Evolutionary conservation across 2,329 filamentous ascomycete species (phyloP), one percentile per base, ranked within the genome.

Genomic region (Metarhizium robertsii): DNA sequence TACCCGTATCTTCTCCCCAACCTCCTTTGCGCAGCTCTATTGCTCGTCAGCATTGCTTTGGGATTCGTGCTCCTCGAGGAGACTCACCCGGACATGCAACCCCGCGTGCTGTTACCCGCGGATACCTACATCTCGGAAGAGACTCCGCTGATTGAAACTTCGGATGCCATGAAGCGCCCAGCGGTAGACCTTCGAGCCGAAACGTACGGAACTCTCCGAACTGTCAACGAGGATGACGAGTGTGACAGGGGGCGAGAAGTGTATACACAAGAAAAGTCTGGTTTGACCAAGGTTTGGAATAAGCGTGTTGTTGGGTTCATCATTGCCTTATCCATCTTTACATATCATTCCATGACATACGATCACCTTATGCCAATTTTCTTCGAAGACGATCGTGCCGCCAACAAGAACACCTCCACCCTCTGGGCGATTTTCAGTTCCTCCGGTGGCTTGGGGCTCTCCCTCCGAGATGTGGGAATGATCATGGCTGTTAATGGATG

Each of bases 341-440:
- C 90, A 4, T 95, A 95, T 68, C 92, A 96, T 71, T 90, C 87
- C 42, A 96, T 96, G 91, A 91, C 88, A 0, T 96, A 90, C 71
- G 92, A 96, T 66, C 89, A 95, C 67, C 79, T 96, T 1, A 78
- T 96, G 54, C 92, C 92, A 7, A 96, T 96, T 57, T 96, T 96
- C 72, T 83, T 96, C 53, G 91, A 96, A 68, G 91, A 96, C 63
- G 79, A 84, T 45, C 79, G 71, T 59, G 66, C 74, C 49, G 69
- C 73, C 46, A 67, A 73, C 6, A 60, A 71, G 29, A 58, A 69
- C 46, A 62, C 61, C n/a, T 45, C 61, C 50, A 58, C 61, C 52
- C 56, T 64, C n/a, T 64, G 66, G 46, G 78, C 71, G 61, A 73
- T 68, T 2, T 74, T 88, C 45, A 78, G 80, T 65, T 81, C 78